Evolutionary conservation across 75 land plant species (phyloP).

Genomic region (Sequoiadendron giganteum): DNA sequence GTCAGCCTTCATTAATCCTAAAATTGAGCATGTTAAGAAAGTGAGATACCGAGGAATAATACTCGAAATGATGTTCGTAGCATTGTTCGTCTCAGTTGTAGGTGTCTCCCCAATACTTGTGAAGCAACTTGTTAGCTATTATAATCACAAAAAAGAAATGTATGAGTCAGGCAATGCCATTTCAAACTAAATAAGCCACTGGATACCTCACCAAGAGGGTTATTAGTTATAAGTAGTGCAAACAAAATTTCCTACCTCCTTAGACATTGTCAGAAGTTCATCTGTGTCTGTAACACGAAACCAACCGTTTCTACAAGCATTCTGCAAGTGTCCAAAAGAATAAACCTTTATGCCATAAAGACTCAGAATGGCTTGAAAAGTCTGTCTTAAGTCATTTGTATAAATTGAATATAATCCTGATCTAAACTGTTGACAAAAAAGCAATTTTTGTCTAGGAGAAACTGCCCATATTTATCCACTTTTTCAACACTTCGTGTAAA

Average conservation of each 20-base stretch:
- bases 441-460: neutral
- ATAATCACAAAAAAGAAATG: neutral
- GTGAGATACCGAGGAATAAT: slow-evolving; percentile 40
- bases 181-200: neutral
- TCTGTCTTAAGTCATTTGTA: neutral
- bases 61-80: slow-evolving; percentile 15
- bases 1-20: neutral
- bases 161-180: neutral
- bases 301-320: slow-evolving; percentile 54
- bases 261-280: slow-evolving; percentile 32
- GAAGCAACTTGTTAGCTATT: slow-evolving; percentile 37
- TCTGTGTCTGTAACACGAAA: slow-evolving; percentile 34
- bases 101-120: slow-evolving; percentile 15
- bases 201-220: neutral
- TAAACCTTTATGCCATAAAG: neutral
- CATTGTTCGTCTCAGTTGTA: slow-evolving; percentile 16
- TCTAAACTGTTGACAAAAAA: neutral
- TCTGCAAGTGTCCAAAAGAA: slow-evolving; percentile 22
- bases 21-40: neutral
- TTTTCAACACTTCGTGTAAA: neutral
- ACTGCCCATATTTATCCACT: neutral
- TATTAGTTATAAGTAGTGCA: neutral
- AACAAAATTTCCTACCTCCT: slow-evolving; percentile 36
- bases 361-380: neutral
- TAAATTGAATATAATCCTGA: neutral